Evolutionary conservation across 306 rosid genomes (phyloP).

Genomic region (Cyclanthera cordifolia): DNA sequence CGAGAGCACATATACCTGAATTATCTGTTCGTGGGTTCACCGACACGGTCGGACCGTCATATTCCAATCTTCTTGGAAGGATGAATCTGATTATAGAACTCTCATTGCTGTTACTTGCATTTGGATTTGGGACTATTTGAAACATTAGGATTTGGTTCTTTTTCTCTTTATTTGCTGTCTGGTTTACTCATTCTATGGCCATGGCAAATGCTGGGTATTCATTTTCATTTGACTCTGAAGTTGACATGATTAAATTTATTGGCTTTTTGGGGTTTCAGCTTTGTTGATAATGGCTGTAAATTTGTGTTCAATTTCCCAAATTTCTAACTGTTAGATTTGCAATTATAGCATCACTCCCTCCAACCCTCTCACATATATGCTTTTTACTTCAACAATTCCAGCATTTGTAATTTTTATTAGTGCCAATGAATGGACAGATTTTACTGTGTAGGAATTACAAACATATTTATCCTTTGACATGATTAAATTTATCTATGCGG

Average conservation of each 20-base stretch:
- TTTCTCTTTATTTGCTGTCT: neutral
- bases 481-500: no score
- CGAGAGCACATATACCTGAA: slow-evolving; percentile 39
- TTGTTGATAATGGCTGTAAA: no score
- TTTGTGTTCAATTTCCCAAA: no score
- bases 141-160: neutral
- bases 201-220: neutral
- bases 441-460: no score
- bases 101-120: slow-evolving; percentile 26
- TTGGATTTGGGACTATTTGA: slow-evolving; percentile 3
- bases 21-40: slow-evolving; percentile 57
- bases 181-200: neutral
- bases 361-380: no score
- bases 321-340: no score
- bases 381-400: no score
- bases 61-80: slow-evolving; percentile 29
- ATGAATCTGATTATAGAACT: slow-evolving; percentile 21
- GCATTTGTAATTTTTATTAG: no score
- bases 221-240: slow-evolving; percentile 7
- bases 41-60: slow-evolving; percentile 58
- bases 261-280: neutral
- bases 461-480: no score
- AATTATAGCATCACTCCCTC: no score
- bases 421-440: no score
- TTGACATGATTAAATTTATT: slow-evolving; percentile 10